A percentile compares a stretch with the other conserved stretches of the same genome.
phyloP scores from a whole-genome alignment of 2,329 filamentous ascomycete species.

The Atkinsonella hypoxylon region DNA sequence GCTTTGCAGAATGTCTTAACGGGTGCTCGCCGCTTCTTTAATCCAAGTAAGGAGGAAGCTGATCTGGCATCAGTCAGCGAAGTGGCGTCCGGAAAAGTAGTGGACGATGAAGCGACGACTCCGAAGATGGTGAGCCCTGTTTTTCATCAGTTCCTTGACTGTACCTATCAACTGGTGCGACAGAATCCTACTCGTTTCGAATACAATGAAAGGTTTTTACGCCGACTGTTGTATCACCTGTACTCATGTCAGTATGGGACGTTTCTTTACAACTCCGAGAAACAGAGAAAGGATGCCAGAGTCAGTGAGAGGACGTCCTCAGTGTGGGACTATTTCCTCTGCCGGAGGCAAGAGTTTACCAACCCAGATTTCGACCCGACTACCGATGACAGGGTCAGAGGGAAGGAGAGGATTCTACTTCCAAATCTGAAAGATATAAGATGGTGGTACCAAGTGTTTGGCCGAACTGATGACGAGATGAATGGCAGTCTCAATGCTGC shows the following conservation, averaged over 20 bases:
- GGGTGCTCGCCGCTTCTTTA: slow-evolving; percentile 83
- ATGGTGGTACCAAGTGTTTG: slow-evolving; percentile 90
- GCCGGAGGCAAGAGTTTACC: slow-evolving; percentile 65
- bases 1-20: slow-evolving; percentile 79
- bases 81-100: slow-evolving; percentile 25
- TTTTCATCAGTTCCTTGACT: slow-evolving; percentile 95
- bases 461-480: slow-evolving; percentile 83
- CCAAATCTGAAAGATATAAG: slow-evolving; percentile 66
- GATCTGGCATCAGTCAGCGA: slow-evolving; percentile 46
- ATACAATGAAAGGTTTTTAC: slow-evolving; percentile 88
- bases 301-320: slow-evolving; percentile 65
- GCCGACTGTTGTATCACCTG: slow-evolving; percentile 80
- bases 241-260: slow-evolving; percentile 96
- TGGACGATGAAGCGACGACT: slow-evolving; percentile 56
- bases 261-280: slow-evolving; percentile 91
- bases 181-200: slow-evolving; percentile 87
- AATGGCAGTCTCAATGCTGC: slow-evolving; percentile 54
- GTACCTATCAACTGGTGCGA: slow-evolving; percentile 77
- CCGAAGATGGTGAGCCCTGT: slow-evolving; percentile 91
- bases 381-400: slow-evolving; percentile 67
- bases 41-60: slow-evolving; percentile 47
- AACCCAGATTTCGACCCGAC: slow-evolving; percentile 67
- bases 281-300: slow-evolving; percentile 61
- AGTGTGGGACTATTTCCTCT: slow-evolving; percentile 93
- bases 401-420: slow-evolving; percentile 73